A percentile compares a stretch with the other conserved stretches of the same genome.
phyloP scores from a whole-genome alignment of 305 asterid genomes.

The Salvia sclarea region DNA sequence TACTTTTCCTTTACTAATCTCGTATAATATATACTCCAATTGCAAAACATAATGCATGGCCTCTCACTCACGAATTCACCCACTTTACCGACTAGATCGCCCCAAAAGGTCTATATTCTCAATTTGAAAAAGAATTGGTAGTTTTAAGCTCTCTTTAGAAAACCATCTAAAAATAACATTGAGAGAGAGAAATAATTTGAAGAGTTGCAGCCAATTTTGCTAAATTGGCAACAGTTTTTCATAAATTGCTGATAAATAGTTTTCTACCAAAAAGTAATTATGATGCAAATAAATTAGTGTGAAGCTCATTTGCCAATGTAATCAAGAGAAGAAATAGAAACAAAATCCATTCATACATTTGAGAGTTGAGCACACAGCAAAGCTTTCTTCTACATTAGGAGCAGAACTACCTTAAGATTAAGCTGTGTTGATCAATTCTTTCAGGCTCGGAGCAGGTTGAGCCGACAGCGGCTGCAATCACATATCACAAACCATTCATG shows the following conservation, averaged over 20 bases:
- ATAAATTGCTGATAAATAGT: background rate
- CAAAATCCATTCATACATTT: slow-evolving; percentile 17
- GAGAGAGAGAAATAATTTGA: background rate
- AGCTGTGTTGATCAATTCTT: slow-evolving; percentile 48
- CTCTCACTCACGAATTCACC: too few relatives aligned
- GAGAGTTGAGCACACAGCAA: background rate
- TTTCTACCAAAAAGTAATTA: background rate
- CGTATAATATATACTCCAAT: too few relatives aligned
- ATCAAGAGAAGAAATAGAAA: background rate
- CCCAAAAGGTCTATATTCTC: too few relatives aligned
- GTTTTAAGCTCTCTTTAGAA: too few relatives aligned
- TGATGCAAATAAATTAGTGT: background rate
- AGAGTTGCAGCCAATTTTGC: background rate
- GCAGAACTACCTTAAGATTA: slow-evolving; percentile 39
- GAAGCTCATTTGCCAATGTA: slow-evolving; percentile 6
- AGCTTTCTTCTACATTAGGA: slow-evolving; percentile 3
- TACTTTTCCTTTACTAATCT: too few relatives aligned
- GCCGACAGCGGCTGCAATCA: slow-evolving; percentile 56
- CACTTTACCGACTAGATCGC: too few relatives aligned
- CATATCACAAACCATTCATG: slow-evolving; percentile 10
- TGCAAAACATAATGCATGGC: too few relatives aligned
- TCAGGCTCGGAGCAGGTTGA: slow-evolving; percentile 32
- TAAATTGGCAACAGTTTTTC: background rate
- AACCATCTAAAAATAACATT: background rate
- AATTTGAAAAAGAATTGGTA: too few relatives aligned